Evolutionary conservation across 2,329 filamentous ascomycete genomes (phyloP).

Genomic region (Botrytis deweyae): DNA sequence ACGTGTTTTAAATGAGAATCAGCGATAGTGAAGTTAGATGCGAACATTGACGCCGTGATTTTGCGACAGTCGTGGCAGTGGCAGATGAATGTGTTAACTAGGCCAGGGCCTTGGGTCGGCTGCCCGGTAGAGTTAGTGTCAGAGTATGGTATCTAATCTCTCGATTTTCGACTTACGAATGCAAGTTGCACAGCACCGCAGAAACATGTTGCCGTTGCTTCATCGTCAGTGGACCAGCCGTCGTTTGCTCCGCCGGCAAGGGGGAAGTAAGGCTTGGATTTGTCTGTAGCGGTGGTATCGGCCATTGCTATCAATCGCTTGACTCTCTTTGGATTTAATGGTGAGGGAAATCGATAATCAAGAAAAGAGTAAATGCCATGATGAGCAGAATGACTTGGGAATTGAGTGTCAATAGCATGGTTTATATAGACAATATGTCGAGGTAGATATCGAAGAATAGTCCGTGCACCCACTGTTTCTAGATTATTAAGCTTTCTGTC

Average conservation of each 20-base stretch:
- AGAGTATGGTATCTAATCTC: neutral
- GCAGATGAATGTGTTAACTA: constrained; percentile 55
- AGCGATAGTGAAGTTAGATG: constrained; percentile 55
- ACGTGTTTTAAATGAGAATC: constrained; percentile 49
- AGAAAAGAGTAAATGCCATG: neutral
- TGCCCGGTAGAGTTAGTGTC: constrained; percentile 29
- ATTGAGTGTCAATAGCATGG: too few relatives aligned
- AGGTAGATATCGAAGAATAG: neutral
- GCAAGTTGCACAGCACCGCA: constrained; percentile 56
- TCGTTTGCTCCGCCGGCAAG: constrained; percentile 43
- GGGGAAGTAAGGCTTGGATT: constrained; percentile 42
- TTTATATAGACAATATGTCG: neutral
- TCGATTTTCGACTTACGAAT: constrained; percentile 45
- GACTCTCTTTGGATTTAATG: too few relatives aligned
- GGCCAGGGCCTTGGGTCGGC: constrained; percentile 47
- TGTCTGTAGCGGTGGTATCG: neutral
- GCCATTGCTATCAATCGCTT: neutral
- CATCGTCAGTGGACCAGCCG: constrained; percentile 47
- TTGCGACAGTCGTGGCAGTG: constrained; percentile 63
- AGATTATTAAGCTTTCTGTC: neutral
- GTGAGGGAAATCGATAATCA: neutral
- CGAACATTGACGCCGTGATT: constrained; percentile 61
- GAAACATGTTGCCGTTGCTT: constrained; percentile 58
- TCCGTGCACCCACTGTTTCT: neutral
- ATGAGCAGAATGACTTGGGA: neutral